Conservation (phyloP, 345 rosid species). For the Melastoma malabathricum region DNA sequence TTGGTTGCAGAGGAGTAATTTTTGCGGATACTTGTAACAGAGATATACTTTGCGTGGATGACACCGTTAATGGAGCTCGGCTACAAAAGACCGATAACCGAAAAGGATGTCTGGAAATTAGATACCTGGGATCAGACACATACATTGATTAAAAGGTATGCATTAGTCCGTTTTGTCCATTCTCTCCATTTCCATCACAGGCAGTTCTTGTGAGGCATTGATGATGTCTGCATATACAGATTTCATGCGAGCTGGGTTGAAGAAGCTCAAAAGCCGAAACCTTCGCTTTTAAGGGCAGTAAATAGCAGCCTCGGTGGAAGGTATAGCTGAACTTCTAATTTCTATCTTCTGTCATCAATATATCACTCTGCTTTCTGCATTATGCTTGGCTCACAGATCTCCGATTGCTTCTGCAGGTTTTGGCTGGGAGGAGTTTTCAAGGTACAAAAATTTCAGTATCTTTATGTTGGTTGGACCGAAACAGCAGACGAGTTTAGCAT, state of each 20-base stretch:
- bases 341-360: slow-evolving; percentile 1
- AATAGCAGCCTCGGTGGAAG: slow-evolving; percentile 76
- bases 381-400: background rate
- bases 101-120: slow-evolving; percentile 84
- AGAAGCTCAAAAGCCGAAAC: slow-evolving; percentile 52
- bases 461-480: background rate
- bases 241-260: slow-evolving; percentile 67
- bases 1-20: too few species aligned
- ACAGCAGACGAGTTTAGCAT: slow-evolving; percentile 11
- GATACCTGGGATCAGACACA: slow-evolving; percentile 93
- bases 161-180: slow-evolving; percentile 5
- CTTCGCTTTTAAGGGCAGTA: slow-evolving; percentile 84
- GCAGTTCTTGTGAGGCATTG: background rate
- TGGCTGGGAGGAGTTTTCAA: slow-evolving; percentile 87
- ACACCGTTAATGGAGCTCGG: slow-evolving; percentile 83
- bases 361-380: slow-evolving; percentile 1
- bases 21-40: slow-evolving; percentile 16
- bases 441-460: slow-evolving; percentile 23
- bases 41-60: slow-evolving; percentile 72
- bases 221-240: slow-evolving; percentile 22
- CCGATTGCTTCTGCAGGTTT: slow-evolving; percentile 36
- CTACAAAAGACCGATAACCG: slow-evolving; percentile 72
- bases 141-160: slow-evolving; percentile 50
- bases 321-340: slow-evolving; percentile 18
- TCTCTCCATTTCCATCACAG: too few species aligned